Evolutionary conservation across 768 basidiomycete genomes (phyloP), one percentile per base, ranked within the genome.

Genomic region (Termitomyces sp.): DNA sequence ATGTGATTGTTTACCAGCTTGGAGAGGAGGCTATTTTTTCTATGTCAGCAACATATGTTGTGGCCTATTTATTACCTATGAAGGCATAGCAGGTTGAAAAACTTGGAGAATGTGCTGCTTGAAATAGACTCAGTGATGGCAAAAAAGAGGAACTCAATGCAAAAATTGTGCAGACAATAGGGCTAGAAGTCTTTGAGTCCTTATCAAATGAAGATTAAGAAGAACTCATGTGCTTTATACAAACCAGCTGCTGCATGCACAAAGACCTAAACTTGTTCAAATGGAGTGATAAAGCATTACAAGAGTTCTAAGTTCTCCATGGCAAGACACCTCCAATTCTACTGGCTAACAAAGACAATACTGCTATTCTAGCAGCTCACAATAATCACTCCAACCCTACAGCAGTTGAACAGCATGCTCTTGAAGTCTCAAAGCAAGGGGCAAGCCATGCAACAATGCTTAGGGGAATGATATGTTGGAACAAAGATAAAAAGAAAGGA

Each of bases 401-500:
- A 0, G 39, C 42, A 0, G 63, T 55, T 7, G n/a, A 48, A 6
- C 39, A 50, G 9, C 55, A 53, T 12, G 73, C 69, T 0, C 18
- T 58, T 13, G 67, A 73, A 36, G 60, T 35, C 7, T 68, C 70
- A 0, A 53, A 57, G 13, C 63, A 70, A 12, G 74, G 72, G 15
- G 70, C 59, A 1, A 61, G 66, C 1, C 72, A 74, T 51, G 40
- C 67, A 8, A 58, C 67, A 0, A 63, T 57, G 2, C 66, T 76
- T 3, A 67, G 70, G 2, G 76, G 75, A 1, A 60, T 66, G 0
- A 60, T 78, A 0, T 76, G 66, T 28, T 4, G 28, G 6, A 62
- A 78, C 67, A 77, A 77, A 56, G 74, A 77, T 44, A 61, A 75
- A 11, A 78, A 76, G 45, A 73, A 71, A 40, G 75, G 76, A 24